Conservation (phyloP, 2,329 filamentous ascomycete species). For the Aspergillus sp. region DNA sequence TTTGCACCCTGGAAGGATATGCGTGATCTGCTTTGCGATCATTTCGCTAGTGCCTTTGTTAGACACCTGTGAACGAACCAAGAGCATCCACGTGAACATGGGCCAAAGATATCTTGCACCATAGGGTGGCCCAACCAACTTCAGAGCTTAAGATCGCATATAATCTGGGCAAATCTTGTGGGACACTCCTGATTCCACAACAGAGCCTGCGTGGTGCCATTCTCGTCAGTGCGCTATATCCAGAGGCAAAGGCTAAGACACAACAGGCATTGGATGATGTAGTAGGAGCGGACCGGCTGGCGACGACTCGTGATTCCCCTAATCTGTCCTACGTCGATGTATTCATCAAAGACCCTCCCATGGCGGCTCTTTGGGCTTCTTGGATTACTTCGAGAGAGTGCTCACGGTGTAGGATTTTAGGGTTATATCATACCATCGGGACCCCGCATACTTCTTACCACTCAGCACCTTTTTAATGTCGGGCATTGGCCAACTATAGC, state of each 20-base stretch:
- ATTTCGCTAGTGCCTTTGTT: no score
- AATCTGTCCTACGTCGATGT: not conserved
- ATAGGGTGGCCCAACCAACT: not conserved
- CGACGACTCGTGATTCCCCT: not conserved
- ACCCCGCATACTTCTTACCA: no score
- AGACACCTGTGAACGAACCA: no score
- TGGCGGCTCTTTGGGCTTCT: no score
- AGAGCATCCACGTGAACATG: not conserved
- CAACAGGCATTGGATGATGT: not conserved
- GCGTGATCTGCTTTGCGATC: not conserved
- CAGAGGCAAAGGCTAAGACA: not conserved
- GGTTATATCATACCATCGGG: no score
- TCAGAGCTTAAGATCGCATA: not conserved
- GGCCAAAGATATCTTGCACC: not conserved
- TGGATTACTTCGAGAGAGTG: no score
- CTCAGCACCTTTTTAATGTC: no score
- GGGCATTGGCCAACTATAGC: no score
- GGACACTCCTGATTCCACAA: not conserved
- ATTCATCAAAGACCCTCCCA: no score
- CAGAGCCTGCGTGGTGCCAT: not conserved
- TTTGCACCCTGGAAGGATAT: not conserved
- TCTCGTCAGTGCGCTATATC: not conserved
- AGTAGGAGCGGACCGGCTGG: not conserved
- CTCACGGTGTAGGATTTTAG: no score
- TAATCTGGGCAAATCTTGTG: not conserved